These are phyloP conservation scores for Ophiostoma quercus DNA, from an alignment of 2,329 filamentous ascomycete species.

Conservation along the genomic window DNA sequence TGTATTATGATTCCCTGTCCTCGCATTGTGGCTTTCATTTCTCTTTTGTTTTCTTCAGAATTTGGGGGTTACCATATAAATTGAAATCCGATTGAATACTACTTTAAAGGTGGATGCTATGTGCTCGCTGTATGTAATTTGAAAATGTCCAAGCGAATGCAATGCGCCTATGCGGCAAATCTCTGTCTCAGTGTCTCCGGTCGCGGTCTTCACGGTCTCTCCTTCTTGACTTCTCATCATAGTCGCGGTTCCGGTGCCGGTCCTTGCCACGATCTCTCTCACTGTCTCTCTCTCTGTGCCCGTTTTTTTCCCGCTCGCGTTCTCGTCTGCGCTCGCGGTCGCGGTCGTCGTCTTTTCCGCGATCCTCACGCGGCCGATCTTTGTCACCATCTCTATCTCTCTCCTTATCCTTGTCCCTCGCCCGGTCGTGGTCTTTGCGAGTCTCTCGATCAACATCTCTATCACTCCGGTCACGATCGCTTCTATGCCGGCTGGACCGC, in stretches of 20 bases:
- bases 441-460: background rate
- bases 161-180: background rate
- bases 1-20: background rate
- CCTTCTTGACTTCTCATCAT: conserved; percentile 22
- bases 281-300: conserved; percentile 21
- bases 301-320: conserved; percentile 29
- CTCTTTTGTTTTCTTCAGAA: background rate
- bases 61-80: background rate
- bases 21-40: background rate
- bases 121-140: background rate
- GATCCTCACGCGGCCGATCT: conserved; percentile 21
- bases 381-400: conserved; percentile 19
- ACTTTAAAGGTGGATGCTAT: background rate
- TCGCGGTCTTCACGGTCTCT: background rate
- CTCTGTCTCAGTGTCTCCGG: background rate
- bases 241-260: conserved; percentile 12
- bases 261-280: conserved; percentile 23
- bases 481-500: conserved; percentile 29
- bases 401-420: conserved; percentile 4
- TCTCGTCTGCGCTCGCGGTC: conserved; percentile 28
- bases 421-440: background rate
- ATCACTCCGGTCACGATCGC: conserved; percentile 26
- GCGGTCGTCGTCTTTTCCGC: conserved; percentile 22
- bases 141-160: background rate
- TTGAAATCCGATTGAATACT: background rate